phyloP scores from a whole-genome alignment of 495 filamentous ascomycete genomes.

The Aspergillus saccharolyticus region DNA sequence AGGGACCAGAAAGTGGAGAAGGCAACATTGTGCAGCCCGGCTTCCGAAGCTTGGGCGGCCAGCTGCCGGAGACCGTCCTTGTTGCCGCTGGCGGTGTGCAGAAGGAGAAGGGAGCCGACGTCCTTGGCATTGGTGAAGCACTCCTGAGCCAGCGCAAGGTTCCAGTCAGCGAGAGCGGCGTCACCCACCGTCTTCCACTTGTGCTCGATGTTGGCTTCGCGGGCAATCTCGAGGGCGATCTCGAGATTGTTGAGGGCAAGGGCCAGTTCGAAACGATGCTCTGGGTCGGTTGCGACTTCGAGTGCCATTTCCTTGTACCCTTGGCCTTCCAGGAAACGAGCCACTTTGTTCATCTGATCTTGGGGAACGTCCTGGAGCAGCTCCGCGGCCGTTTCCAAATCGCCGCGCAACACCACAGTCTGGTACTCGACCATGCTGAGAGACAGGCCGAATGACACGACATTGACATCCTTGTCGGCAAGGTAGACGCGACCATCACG shows the following conservation, averaged over 20 bases:
- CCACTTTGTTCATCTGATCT: constrained; percentile 95
- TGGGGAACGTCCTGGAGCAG: constrained; percentile 75
- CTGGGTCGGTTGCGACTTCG: constrained; percentile 90
- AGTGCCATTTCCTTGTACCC: constrained; percentile 93
- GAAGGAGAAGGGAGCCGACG: constrained; percentile 77
- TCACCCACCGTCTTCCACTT: constrained; percentile 97
- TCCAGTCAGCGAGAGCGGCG: constrained; percentile 80
- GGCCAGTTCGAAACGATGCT: constrained; percentile 95
- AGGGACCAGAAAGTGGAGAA: constrained; percentile 88
- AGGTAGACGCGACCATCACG: constrained; percentile 91
- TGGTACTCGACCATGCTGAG: constrained; percentile 96
- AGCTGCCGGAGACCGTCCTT: constrained; percentile 66
- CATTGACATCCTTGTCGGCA: constrained; percentile 88
- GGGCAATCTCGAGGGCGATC: constrained; percentile 79
- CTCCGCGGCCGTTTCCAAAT: constrained; percentile 87
- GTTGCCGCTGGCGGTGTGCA: constrained; percentile 79
- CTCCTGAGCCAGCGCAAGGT: constrained; percentile 80
- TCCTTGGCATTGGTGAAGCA: constrained; percentile 90
- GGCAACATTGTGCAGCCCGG: constrained; percentile 82
- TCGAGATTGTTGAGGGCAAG: constrained; percentile 76
- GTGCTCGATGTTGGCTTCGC: constrained; percentile 80
- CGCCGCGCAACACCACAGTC: constrained; percentile 89
- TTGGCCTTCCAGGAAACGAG: constrained; percentile 95
- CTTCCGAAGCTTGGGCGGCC: constrained; percentile 64
- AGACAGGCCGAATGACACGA: constrained; percentile 86